These are phyloP conservation scores for Penicillium capsulatum DNA, from an alignment of 2,329 filamentous ascomycete genomes.

Conservation along the genomic window DNA sequence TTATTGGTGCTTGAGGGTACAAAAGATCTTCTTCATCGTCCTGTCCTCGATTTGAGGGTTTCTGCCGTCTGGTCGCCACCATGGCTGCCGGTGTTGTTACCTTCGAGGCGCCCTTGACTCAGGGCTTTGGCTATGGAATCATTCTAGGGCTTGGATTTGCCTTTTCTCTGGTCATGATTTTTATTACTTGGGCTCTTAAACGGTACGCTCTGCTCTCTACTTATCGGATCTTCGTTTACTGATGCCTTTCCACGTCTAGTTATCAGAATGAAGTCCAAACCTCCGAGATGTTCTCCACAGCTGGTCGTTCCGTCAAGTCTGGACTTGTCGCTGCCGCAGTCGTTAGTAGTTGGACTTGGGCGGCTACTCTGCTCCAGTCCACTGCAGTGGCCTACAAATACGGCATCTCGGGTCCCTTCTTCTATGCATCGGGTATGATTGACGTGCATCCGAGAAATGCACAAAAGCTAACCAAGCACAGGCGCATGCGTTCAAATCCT, in stretches of 20 bases:
- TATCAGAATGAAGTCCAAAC: slow-evolving; percentile 75
- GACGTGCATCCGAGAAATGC: too few species aligned
- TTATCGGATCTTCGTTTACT: neutral
- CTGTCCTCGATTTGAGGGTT: too few species aligned
- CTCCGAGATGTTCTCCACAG: slow-evolving; percentile 88
- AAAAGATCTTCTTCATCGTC: too few species aligned
- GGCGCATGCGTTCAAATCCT: slow-evolving; percentile 82
- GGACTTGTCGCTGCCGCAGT: slow-evolving; percentile 83
- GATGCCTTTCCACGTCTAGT: slow-evolving; percentile 28
- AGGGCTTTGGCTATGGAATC: slow-evolving; percentile 72
- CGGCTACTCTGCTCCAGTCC: slow-evolving; percentile 74
- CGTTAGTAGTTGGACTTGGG: slow-evolving; percentile 93
- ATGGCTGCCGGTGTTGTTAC: slow-evolving; percentile 25
- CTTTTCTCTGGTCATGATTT: slow-evolving; percentile 71
- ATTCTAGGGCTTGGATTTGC: slow-evolving; percentile 68
- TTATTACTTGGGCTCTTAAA: slow-evolving; percentile 66
- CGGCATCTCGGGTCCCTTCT: slow-evolving; percentile 63
- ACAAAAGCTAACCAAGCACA: slow-evolving; percentile 48
- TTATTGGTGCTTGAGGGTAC: too few species aligned
- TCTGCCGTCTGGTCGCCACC: neutral
- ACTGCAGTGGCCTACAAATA: slow-evolving; percentile 80
- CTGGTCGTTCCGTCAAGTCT: slow-evolving; percentile 81
- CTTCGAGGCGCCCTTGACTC: slow-evolving; percentile 39
- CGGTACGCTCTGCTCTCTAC: slow-evolving; percentile 39
- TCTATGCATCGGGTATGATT: slow-evolving; percentile 63